phyloP scores from a whole-genome alignment of 495 filamentous ascomycete species.

The Tricharina praecox region DNA sequence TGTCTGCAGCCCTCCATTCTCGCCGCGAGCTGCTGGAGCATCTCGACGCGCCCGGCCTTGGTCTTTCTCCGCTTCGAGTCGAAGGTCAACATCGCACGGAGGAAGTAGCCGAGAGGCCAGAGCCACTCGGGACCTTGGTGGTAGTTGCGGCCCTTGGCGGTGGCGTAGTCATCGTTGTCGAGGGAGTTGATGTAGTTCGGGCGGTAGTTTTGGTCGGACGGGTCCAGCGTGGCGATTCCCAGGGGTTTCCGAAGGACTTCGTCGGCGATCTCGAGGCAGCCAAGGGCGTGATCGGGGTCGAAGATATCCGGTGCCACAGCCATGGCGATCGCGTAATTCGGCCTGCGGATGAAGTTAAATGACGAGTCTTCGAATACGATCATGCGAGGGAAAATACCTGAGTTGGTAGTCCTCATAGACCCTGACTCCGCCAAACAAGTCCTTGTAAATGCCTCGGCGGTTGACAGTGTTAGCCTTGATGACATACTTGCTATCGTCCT shows the following conservation, averaged over 20 bases:
- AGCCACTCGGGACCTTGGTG: conserved; percentile 98
- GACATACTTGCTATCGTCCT: conserved; percentile 58
- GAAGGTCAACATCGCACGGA: conserved; percentile 78
- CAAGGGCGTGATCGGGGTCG: conserved; percentile 52
- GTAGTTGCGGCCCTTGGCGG: conserved; percentile 86
- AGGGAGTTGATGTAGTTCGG: conserved; percentile 90
- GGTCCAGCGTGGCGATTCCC: conserved; percentile 93
- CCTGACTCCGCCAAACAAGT: conserved; percentile 69
- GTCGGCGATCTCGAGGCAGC: conserved; percentile 64
- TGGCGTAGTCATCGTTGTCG: conserved; percentile 75
- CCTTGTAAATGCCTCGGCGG: conserved; percentile 93
- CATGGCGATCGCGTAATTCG: conserved; percentile 95
- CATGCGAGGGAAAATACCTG: conserved; percentile 29
- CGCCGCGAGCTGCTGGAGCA: conserved; percentile 81
- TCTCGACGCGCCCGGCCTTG: conserved; percentile 52
- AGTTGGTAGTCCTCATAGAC: conserved; percentile 97
- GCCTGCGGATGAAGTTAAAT: conserved; percentile 9
- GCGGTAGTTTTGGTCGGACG: conserved; percentile 75
- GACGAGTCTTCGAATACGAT: neutral
- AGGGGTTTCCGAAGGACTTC: conserved; percentile 62
- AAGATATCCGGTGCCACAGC: conserved; percentile 81
- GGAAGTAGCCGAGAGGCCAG: conserved; percentile 94
- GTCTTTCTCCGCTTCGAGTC: conserved; percentile 57
- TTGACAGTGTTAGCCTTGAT: conserved; percentile 64
- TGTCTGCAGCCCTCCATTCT: conserved; percentile 66